Evolutionary conservation across 805 yeast species (phyloP), one percentile per base, ranked within the genome.

Genomic region (Citeromyces nyonsensis): DNA sequence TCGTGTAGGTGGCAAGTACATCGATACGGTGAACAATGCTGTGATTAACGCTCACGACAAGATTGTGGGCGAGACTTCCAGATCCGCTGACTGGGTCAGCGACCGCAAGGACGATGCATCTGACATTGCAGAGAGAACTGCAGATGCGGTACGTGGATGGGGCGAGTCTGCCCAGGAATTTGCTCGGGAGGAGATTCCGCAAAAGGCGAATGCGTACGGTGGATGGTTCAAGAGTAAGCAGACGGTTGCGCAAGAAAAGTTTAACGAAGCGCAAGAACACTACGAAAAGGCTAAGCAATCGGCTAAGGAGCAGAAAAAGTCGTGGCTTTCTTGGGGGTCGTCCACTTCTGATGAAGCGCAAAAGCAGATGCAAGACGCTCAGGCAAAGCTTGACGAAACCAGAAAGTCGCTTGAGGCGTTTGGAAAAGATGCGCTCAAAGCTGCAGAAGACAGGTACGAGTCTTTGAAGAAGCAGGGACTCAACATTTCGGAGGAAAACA

Each of bases 91-190:
- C n/a, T n/a, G n/a, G n/a, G n/a, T n/a, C n/a, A n/a, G n/a, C n/a
- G n/a, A n/a, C n/a, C n/a, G n/a, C n/a, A n/a, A n/a, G n/a, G n/a
- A n/a, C n/a, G n/a, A n/a, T n/a, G n/a, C n/a, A n/a, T n/a, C n/a
- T n/a, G n/a, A n/a, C n/a, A n/a, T n/a, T n/a, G n/a, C n/a, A n/a
- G 42, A 48, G 27, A 40, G 40, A 4, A 51, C 66, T 1, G 49
- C 51, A 15, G 46, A 44, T 18, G 51, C 63, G 1, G 47, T 61
- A 7, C 49, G 56, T 33, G 36, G 36, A 10, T 34, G 36, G 36
- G 36, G 36, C 15, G 36, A 34, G 9, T 24, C 33, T 11, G 36
- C 36, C 11, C 26, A 25, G 25, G 26, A 29, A 12, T 28, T 30
- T 25, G 36, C 36, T 8, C n/a, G 13, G 11, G 36, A 34, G 26